Base-by-base conservation (phyloP, 345 rosid genomes). In the Euphorbia tirucalli region DNA sequence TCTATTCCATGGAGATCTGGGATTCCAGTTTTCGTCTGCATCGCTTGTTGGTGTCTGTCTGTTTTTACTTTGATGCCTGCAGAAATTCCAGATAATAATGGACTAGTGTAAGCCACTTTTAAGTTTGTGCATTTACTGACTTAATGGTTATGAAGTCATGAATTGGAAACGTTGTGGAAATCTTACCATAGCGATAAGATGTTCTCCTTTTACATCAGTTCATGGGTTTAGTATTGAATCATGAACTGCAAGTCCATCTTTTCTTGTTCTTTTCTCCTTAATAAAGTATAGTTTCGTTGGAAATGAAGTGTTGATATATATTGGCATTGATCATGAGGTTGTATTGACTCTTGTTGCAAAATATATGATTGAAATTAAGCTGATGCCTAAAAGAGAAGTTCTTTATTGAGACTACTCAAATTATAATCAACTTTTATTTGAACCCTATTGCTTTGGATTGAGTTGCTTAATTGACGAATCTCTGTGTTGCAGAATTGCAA, bases 51-150 rank as follows among this genome's bases (percentile, higher is more conserved):
- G 90, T 85, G 87, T 82, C 68, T 93, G 60, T 93, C 97, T 74
- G 73, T 85, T 62, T 93, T 93, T 75, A 93, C 98, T 65, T 79
- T 90, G 82, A 91, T 91, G 97, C 98, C 98, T 16, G 98, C 97
- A 46, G 98, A 93, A 81, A 93, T 93, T 77, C 98, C 98, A 14
- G 97, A 93, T 73, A 90, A 93, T 69, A 93, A 90, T 82, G 85
- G 75, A 64, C 75, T 91, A 71, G 98, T 93, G 98, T 93, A 85
- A 76, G 96, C 81, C 72, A 24, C 52, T 74, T 43, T 39, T 41
- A 49, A 41, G n/a, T 72, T 41, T 61, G 7, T 56, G 41, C 55
- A 37, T 48, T 71, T 55, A 28, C 59, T 35, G 39, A 50, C 43
- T 68, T 24, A 43, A 24, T 55, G 22, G 28, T 28, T 66, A 52